A percentile compares a stretch with the other conserved stretches of the same genome.
Conservation (phyloP, 768 basidiomycete genomes). For the Suillus tomentosus region DNA sequence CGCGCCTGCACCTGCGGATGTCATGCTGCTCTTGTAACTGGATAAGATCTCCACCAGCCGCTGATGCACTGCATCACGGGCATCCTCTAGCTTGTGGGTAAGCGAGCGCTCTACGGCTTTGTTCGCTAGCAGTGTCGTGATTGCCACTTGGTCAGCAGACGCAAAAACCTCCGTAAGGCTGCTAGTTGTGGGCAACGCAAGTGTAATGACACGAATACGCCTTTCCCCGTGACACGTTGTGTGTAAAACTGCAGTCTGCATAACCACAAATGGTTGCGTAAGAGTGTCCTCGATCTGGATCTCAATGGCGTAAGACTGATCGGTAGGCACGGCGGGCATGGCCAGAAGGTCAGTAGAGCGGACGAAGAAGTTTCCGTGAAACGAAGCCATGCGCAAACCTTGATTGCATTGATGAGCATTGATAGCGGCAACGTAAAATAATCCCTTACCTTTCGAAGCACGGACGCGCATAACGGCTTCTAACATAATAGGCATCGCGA, state of each 20-base stretch:
- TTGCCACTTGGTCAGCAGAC: conserved; percentile 86
- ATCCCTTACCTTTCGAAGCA: conserved; percentile 81
- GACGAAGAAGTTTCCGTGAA: conserved; percentile 99
- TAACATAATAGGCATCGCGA: conserved; percentile 93
- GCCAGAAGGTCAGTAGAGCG: conserved; percentile 95
- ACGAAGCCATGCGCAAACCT: conserved; percentile 94
- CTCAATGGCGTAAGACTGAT: conserved; percentile 95
- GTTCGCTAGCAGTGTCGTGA: conserved; percentile 82
- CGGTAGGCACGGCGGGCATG: conserved; percentile 94
- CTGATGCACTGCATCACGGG: conserved; percentile 81
- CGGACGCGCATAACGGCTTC: conserved; percentile 98
- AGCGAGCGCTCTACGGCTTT: conserved; percentile 91
- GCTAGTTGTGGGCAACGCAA: conserved; percentile 84
- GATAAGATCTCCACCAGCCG: conserved; percentile 82
- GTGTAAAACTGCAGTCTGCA: conserved; percentile 94
- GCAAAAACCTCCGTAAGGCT: conserved; percentile 89
- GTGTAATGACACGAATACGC: conserved; percentile 88
- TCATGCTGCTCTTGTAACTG: conserved; percentile 96
- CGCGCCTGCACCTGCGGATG: conserved; percentile 88
- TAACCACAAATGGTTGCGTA: conserved; percentile 85
- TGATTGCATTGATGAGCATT: conserved; percentile 6
- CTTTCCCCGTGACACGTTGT: conserved; percentile 94
- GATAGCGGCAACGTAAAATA: background rate
- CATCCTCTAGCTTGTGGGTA: conserved; percentile 86
- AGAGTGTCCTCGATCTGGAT: conserved; percentile 94